phyloP scores from a whole-genome alignment of 768 basidiomycete species.

The Boletus huronensis region DNA sequence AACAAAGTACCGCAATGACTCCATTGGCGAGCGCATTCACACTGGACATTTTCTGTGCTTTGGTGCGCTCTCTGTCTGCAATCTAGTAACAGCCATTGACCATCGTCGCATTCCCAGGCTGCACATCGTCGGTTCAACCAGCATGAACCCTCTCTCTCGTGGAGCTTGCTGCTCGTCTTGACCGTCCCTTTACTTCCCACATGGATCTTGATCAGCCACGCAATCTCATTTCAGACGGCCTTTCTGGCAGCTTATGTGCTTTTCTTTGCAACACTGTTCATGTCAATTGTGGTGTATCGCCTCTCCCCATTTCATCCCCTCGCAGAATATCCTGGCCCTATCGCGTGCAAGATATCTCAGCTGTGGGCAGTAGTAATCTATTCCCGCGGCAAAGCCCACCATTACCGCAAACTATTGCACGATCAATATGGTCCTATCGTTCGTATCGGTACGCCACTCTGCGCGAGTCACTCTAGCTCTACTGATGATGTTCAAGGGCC shows the following conservation, averaged over 20 bases:
- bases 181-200: slow-evolving; percentile 12
- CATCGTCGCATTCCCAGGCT: neutral
- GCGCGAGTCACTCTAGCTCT: neutral
- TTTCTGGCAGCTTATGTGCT: slow-evolving; percentile 11
- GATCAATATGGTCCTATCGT: slow-evolving; percentile 32
- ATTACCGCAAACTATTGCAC: slow-evolving; percentile 25
- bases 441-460: slow-evolving; percentile 28
- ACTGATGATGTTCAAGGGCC: slow-evolving; percentile 30
- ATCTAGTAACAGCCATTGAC: neutral
- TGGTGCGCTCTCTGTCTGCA: slow-evolving; percentile 8
- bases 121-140: slow-evolving; percentile 17
- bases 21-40: neutral
- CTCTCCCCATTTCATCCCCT: slow-evolving; percentile 39
- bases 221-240: slow-evolving; percentile 2
- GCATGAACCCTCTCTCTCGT: slow-evolving; percentile 16
- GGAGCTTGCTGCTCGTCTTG: slow-evolving; percentile 10
- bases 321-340: slow-evolving; percentile 37
- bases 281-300: slow-evolving; percentile 34
- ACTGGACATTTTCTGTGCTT: slow-evolving; percentile 17
- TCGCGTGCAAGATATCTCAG: slow-evolving; percentile 30
- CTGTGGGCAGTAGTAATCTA: slow-evolving; percentile 22
- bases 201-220: slow-evolving; percentile 8
- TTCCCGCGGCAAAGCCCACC: slow-evolving; percentile 18
- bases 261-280: slow-evolving; percentile 20
- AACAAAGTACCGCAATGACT: slow-evolving; percentile 1